Conservation (phyloP, 495 filamentous ascomycete species). For the Neurospora sp. region DNA sequence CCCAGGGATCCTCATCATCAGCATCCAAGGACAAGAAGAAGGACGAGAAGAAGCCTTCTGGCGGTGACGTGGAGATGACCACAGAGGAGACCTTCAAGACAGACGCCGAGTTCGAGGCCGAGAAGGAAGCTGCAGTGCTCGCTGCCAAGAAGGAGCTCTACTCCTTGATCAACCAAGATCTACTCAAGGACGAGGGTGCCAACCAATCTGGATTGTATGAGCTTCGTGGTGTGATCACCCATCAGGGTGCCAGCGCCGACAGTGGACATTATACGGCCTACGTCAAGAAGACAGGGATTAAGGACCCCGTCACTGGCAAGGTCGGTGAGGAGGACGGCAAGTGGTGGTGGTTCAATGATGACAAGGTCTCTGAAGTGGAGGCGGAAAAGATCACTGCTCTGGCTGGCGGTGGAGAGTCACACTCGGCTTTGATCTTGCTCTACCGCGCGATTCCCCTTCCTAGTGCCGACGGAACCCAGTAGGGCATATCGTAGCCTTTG, state of each 20-base stretch:
- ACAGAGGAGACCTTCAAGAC: slow-evolving; percentile 61
- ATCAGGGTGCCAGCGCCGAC: slow-evolving; percentile 93
- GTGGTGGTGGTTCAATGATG: slow-evolving; percentile 99
- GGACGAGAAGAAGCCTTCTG: slow-evolving; percentile 24
- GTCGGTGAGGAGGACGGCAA: slow-evolving; percentile 74
- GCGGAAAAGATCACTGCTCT: slow-evolving; percentile 83
- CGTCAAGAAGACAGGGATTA: slow-evolving; percentile 73
- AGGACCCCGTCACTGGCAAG: slow-evolving; percentile 59
- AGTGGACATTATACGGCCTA: slow-evolving; percentile 97
- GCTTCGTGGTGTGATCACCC: slow-evolving; percentile 88
- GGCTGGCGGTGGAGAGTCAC: slow-evolving; percentile 89
- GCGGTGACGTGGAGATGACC: slow-evolving; percentile 60
- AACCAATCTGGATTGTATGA: slow-evolving; percentile 94
- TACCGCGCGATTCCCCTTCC: slow-evolving; percentile 71
- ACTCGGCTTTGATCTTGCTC: slow-evolving; percentile 86
- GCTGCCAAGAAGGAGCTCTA: slow-evolving; percentile 77
- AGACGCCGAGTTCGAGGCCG: slow-evolving; percentile 82
- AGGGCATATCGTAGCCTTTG: neutral
- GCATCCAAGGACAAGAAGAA: slow-evolving; percentile 28
- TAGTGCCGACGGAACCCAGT: slow-evolving; percentile 30
- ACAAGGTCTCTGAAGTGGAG: slow-evolving; percentile 90
- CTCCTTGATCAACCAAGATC: slow-evolving; percentile 56
- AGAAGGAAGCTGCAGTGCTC: slow-evolving; percentile 61
- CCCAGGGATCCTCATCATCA: slow-evolving; percentile 3
- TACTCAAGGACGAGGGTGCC: slow-evolving; percentile 65